Percentiles rank a stretch among this genome's conserved stretches.
Evolutionary conservation across 78 protist genomes (phyloP).

Genomic region (Ministeria vibrans): DNA sequence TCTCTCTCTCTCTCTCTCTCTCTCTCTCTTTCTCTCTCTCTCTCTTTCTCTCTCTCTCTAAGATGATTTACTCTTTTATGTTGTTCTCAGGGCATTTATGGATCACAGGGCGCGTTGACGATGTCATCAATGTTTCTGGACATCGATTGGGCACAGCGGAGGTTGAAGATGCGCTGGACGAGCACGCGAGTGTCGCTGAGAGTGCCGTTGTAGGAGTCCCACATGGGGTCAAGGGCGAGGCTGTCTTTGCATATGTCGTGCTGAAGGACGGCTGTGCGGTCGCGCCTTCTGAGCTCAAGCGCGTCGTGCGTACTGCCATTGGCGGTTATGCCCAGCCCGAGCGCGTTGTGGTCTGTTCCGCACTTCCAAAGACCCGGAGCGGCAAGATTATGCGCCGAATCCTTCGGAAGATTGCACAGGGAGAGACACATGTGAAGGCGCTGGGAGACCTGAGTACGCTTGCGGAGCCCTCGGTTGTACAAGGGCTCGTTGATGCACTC

Average conservation of each 20-base stretch:
- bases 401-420: constrained; percentile 60
- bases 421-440: neutral
- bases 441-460: constrained; percentile 36
- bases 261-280: constrained; percentile 49
- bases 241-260: constrained; percentile 39
- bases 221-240: constrained; percentile 82
- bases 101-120: constrained; percentile 85
- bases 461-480: constrained; percentile 19
- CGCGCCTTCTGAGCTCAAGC: constrained; percentile 27
- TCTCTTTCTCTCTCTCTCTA: no score
- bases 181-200: constrained; percentile 54
- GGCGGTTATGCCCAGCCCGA: constrained; percentile 58
- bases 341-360: constrained; percentile 1
- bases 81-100: no score
- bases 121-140: constrained; percentile 61
- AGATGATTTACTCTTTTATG: no score
- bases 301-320: constrained; percentile 50
- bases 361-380: constrained; percentile 66
- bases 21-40: no score
- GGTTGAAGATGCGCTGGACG: constrained; percentile 65
- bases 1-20: no score
- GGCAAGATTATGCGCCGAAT: constrained; percentile 81
- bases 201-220: constrained; percentile 84
- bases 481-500: constrained; percentile 2
- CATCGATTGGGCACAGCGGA: constrained; percentile 92